Evolutionary conservation across 768 basidiomycete genomes (phyloP), one percentile per base, ranked within the genome.

Genomic region (Mycena latifolia): DNA sequence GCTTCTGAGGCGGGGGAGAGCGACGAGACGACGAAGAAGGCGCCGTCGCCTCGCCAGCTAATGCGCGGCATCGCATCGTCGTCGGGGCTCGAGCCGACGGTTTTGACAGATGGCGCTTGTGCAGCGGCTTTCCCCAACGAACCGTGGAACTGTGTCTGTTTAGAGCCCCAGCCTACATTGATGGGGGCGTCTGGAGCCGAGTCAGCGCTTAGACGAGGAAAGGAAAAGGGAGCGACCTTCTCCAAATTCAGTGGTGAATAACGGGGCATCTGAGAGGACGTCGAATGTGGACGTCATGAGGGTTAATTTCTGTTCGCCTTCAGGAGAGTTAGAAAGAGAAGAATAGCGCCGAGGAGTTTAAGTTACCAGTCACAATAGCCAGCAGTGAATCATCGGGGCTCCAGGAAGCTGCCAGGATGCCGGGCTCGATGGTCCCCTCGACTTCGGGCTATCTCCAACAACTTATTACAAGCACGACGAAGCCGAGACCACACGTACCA

Each of bases 91-190:
- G 82, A 79, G 24, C 86, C 85, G 22, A 86, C 79, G 33, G 71
- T 73, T 5, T 78, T 73, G 37, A 78, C 71, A 18, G 78, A 67
- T 7, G 85, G 79, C 28, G 85, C 82, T 67, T 88, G 86, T 0
- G 94, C 93, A 25, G 92, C 92, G 2, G 86, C 80, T 76, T 98
- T 98, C 20, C 98, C 97, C 5, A 95, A 82, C 0, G 96, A 97
- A 12, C 98, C 98, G 71, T 98, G 96, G 75, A 99, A 99, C 73
- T 99, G 98, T 0, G 98, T 99, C 75, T 93, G 86, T 74, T 96
- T 97, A 2, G 93, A 93, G 43, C 98, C 98, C 98, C 98, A 99
- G 18, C 98, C 98, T 64, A 98, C 95, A 71, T 96, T 94, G 72
- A 98, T 95, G 3, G 93, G 94, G 27, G 90, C 88, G 75, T 95